Percentiles rank a stretch among this genome's conserved stretches.
These are phyloP conservation scores for Vigna angularis DNA, from an alignment of 306 rosid genomes.

Conservation along the genomic window DNA sequence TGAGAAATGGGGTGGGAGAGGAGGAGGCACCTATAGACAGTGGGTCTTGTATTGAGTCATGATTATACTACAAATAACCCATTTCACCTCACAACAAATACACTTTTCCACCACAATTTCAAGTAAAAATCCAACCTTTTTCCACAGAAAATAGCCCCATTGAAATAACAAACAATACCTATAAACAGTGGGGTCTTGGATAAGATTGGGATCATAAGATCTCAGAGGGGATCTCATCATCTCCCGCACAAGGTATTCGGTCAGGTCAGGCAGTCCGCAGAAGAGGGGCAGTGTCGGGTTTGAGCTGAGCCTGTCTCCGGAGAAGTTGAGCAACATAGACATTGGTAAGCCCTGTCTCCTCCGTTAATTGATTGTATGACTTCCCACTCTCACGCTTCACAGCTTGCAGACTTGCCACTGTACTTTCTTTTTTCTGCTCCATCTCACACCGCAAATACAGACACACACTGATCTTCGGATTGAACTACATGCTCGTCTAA, in stretches of 20 bases:
- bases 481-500: too few relatives aligned
- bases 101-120: not conserved
- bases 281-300: slow-evolving; percentile 70
- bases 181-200: slow-evolving; percentile 86
- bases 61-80: slow-evolving; percentile 1
- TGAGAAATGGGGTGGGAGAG: too few relatives aligned
- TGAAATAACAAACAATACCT: slow-evolving; percentile 45
- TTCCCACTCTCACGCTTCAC: slow-evolving; percentile 64
- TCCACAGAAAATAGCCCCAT: not conserved
- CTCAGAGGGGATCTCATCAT: slow-evolving; percentile 85
- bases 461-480: not conserved
- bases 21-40: slow-evolving; percentile 66
- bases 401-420: slow-evolving; percentile 46
- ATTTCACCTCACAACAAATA: not conserved
- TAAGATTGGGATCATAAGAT: slow-evolving; percentile 83
- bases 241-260: slow-evolving; percentile 56
- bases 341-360: slow-evolving; percentile 91
- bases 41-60: slow-evolving; percentile 65
- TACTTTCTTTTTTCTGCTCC: slow-evolving; percentile 56
- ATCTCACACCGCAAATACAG: not conserved
- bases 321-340: slow-evolving; percentile 93
- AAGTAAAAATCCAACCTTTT: slow-evolving; percentile 5
- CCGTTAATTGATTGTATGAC: slow-evolving; percentile 69
- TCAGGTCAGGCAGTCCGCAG: slow-evolving; percentile 72
- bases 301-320: slow-evolving; percentile 85